Conservation (phyloP, 1,284 basidiomycete species). For the Ustilago shanxiensis region DNA sequence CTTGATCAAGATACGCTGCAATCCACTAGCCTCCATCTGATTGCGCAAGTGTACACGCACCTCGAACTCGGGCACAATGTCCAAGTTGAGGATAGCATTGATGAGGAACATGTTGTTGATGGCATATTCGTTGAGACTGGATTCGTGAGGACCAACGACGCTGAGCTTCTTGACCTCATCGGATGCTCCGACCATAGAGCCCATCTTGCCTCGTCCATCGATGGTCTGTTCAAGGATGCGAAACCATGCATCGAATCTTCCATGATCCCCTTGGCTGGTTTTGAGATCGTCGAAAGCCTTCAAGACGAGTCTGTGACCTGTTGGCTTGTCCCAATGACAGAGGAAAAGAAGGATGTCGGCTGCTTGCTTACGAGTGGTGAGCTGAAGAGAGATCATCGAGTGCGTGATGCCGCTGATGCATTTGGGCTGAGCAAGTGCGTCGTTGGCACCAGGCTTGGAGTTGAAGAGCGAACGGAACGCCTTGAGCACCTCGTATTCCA, state of each 20-base stretch:
- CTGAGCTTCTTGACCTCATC: constrained; percentile 80
- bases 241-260: constrained; percentile 89
- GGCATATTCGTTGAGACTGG: constrained; percentile 77
- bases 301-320: constrained; percentile 73
- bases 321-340: constrained; percentile 72
- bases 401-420: constrained; percentile 86
- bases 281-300: constrained; percentile 71
- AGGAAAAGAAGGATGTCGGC: constrained; percentile 79
- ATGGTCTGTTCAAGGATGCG: constrained; percentile 83
- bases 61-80: constrained; percentile 74
- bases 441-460: constrained; percentile 79
- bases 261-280: constrained; percentile 55
- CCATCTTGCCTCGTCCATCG: constrained; percentile 91
- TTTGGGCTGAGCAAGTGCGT: constrained; percentile 82
- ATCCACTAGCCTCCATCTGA: constrained; percentile 88
- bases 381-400: constrained; percentile 84
- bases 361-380: constrained; percentile 83
- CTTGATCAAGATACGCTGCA: constrained; percentile 80
- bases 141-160: constrained; percentile 78
- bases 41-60: constrained; percentile 85
- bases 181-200: constrained; percentile 91
- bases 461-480: constrained; percentile 89
- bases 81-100: constrained; percentile 62
- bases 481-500: constrained; percentile 92
- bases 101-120: constrained; percentile 63